phyloP scores from a whole-genome alignment of 306 rosid genomes.

The Nissolia schottii region DNA sequence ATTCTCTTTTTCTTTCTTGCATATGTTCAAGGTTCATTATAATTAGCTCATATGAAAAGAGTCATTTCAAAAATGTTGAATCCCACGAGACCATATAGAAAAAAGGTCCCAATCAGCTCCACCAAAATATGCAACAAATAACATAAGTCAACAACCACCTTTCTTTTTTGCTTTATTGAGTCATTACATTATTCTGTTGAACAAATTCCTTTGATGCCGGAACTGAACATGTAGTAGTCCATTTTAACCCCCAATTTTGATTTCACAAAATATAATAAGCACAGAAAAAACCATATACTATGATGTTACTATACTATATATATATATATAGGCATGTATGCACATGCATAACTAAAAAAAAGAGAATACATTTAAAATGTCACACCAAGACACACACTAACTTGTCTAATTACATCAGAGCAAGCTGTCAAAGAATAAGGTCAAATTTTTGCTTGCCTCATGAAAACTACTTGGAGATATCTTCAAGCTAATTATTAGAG shows the following conservation, averaged over 20 bases:
- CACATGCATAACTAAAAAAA: too few relatives aligned
- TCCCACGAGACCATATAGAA: slow-evolving; percentile 32
- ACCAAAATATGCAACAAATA: slow-evolving; percentile 26
- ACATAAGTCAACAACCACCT: slow-evolving; percentile 28
- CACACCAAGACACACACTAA: background rate
- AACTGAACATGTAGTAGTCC: background rate
- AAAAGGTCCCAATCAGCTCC: slow-evolving; percentile 44
- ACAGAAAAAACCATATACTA: background rate
- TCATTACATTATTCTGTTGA: slow-evolving; percentile 20
- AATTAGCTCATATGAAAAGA: slow-evolving; percentile 20
- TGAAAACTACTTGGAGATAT: slow-evolving; percentile 18
- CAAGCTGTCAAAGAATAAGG: slow-evolving; percentile 27
- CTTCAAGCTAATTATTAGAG: slow-evolving; percentile 18
- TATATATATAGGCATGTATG: background rate
- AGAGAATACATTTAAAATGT: background rate
- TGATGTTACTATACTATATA: background rate
- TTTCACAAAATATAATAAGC: background rate
- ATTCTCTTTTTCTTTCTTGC: slow-evolving; percentile 7
- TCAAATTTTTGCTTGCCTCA: slow-evolving; percentile 14
- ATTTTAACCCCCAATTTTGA: background rate
- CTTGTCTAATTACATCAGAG: slow-evolving; percentile 5
- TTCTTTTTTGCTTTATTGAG: slow-evolving; percentile 24
- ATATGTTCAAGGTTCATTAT: slow-evolving; percentile 26
- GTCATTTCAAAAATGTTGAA: slow-evolving; percentile 35
- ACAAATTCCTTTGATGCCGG: slow-evolving; percentile 32